Conservation (phyloP, 768 basidiomycete species). For the Russula olivacea region DNA sequence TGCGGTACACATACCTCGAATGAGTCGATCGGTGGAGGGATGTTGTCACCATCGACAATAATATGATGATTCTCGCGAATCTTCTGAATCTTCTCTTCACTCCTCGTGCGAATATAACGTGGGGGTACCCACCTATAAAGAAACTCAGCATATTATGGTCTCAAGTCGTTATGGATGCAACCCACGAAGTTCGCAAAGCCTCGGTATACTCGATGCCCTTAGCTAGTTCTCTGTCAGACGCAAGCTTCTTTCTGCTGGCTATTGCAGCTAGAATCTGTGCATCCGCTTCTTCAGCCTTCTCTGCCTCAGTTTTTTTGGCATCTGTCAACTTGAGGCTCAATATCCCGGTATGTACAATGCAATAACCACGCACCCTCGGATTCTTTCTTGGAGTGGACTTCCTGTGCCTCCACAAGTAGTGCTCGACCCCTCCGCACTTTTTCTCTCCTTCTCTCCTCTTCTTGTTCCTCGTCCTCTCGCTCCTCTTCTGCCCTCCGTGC, state of each 20-base stretch:
- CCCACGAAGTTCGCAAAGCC: slow-evolving; percentile 73
- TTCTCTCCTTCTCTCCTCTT: slow-evolving; percentile 72
- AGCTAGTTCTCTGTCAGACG: slow-evolving; percentile 88
- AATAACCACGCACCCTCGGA: slow-evolving; percentile 54
- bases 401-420: slow-evolving; percentile 87
- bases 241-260: slow-evolving; percentile 83
- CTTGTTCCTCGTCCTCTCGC: slow-evolving; percentile 66
- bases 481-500: slow-evolving; percentile 54
- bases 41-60: slow-evolving; percentile 86
- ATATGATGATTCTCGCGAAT: slow-evolving; percentile 92
- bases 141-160: background rate
- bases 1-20: slow-evolving; percentile 53
- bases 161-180: slow-evolving; percentile 20
- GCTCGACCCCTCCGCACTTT: slow-evolving; percentile 80
- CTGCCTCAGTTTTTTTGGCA: slow-evolving; percentile 79
- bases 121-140: slow-evolving; percentile 79
- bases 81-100: slow-evolving; percentile 60
- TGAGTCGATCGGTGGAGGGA: slow-evolving; percentile 89
- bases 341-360: background rate
- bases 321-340: slow-evolving; percentile 39
- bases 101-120: slow-evolving; percentile 65
- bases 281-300: slow-evolving; percentile 84
- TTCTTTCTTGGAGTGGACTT: slow-evolving; percentile 81
- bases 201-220: slow-evolving; percentile 90
- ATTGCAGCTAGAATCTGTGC: slow-evolving; percentile 90